A percentile compares a stretch with the other conserved stretches of the same genome.
These are phyloP conservation scores for Orbilia oligospora DNA, from an alignment of 2,329 filamentous ascomycete genomes.

Conservation along the genomic window DNA sequence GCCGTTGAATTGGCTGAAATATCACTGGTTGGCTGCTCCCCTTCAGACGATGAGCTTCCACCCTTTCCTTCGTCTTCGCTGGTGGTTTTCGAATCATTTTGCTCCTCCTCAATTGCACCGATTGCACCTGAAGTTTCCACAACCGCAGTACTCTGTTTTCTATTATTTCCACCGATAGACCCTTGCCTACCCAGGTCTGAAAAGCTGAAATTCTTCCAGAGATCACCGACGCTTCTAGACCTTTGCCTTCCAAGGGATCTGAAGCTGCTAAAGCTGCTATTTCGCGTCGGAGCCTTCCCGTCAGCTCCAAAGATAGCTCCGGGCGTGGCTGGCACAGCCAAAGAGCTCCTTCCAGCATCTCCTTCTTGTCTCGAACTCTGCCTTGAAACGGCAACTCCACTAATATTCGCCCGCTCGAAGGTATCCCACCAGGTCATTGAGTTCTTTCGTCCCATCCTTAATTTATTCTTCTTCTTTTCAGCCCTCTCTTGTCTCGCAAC, in stretches of 20 bases:
- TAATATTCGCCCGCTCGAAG: constrained; percentile 48
- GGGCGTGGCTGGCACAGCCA: constrained; percentile 15
- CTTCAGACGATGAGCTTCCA: constrained; percentile 8
- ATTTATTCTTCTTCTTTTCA: constrained; percentile 51
- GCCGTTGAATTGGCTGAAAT: constrained; percentile 7
- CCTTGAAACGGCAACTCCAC: constrained; percentile 30
- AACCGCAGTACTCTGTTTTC: constrained; percentile 31
- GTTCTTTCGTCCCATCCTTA: constrained; percentile 44
- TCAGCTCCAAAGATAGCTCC: constrained; percentile 6
- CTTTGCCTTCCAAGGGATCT: constrained; percentile 37
- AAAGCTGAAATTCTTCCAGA: constrained; percentile 54
- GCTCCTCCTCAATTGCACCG: constrained; percentile 51
- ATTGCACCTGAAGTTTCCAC: constrained; percentile 22
- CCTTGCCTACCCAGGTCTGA: constrained; percentile 33
- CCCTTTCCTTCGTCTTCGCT: constrained; percentile 6
- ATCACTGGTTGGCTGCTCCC: not conserved
- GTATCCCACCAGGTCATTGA: constrained; percentile 61
- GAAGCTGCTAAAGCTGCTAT: constrained; percentile 50
- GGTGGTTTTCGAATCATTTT: not conserved
- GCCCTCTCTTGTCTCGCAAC: constrained; percentile 27
- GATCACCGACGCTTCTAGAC: constrained; percentile 34
- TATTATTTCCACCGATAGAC: constrained; percentile 11
- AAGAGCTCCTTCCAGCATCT: constrained; percentile 13
- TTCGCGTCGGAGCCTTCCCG: constrained; percentile 28
- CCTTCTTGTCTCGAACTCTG: constrained; percentile 40